These are phyloP conservation scores for Didymosphaeria variabile DNA, from an alignment of 2,329 filamentous ascomycete genomes.

Conservation along the genomic window DNA sequence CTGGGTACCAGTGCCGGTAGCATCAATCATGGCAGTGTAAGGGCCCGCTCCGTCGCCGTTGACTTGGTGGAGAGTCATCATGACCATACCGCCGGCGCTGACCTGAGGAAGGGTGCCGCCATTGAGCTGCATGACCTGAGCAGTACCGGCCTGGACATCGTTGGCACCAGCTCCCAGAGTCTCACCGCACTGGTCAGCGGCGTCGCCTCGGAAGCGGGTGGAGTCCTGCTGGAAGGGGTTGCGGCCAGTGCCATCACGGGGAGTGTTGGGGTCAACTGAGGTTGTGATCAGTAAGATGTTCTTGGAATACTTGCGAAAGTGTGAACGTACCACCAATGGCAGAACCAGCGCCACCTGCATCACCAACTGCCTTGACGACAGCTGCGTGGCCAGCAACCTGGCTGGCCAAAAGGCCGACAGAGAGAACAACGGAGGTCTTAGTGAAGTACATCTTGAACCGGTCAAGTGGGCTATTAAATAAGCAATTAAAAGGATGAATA, in stretches of 20 bases:
- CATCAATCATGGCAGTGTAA: conserved; percentile 71
- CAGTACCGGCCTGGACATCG: conserved; percentile 65
- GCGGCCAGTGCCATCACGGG: conserved; percentile 68
- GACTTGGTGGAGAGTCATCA: conserved; percentile 73
- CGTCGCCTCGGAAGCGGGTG: conserved; percentile 67
- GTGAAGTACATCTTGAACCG: conserved; percentile 56
- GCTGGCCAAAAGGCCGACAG: conserved; percentile 62
- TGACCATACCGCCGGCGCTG: conserved; percentile 63
- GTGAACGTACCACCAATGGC: conserved; percentile 57
- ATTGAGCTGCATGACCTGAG: conserved; percentile 66
- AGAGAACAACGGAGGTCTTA: conserved; percentile 47
- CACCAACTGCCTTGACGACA: conserved; percentile 66
- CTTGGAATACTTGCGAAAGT: neutral
- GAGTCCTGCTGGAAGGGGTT: conserved; percentile 71
- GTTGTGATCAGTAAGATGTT: conserved; percentile 13
- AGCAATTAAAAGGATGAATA: conserved; percentile 33
- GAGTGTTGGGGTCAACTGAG: conserved; percentile 62
- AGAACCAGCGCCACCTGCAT: conserved; percentile 63
- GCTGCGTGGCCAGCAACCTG: conserved; percentile 68
- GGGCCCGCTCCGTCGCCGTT: conserved; percentile 73
- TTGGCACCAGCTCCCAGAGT: conserved; percentile 66
- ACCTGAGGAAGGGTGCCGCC: conserved; percentile 68
- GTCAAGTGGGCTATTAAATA: conserved; percentile 39
- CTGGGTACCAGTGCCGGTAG: conserved; percentile 64
- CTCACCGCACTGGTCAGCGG: conserved; percentile 65